phyloP scores from a whole-genome alignment of 768 basidiomycete genomes.

The Mycena galopus region DNA sequence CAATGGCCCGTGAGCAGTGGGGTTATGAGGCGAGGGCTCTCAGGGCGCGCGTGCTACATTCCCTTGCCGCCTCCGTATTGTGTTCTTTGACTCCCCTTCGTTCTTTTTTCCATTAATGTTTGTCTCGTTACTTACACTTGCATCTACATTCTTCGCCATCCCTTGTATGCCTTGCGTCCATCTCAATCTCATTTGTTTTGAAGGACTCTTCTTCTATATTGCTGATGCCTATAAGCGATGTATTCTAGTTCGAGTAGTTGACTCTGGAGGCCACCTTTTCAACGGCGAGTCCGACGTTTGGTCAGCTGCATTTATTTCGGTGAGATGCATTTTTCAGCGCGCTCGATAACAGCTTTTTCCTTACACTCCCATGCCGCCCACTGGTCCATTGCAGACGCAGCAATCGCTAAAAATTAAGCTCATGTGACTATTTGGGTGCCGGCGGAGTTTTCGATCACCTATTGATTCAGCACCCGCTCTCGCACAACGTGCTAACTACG shows the following conservation, averaged over 20 bases:
- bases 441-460: not conserved
- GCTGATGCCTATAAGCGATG: not conserved
- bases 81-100: not conserved
- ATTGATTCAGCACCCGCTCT: not conserved
- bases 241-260: too few relatives aligned
- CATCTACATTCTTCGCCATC: not conserved
- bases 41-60: conserved; percentile 4
- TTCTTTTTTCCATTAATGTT: not conserved
- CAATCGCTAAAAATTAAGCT: conserved; percentile 1
- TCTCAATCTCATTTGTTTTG: not conserved
- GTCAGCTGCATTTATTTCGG: not conserved
- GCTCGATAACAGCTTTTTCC: not conserved
- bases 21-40: conserved; percentile 6
- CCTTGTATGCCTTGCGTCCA: not conserved
- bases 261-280: too few relatives aligned
- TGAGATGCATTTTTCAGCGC: not conserved
- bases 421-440: not conserved
- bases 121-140: not conserved
- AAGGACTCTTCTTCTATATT: not conserved
- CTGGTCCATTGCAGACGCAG: not conserved
- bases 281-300: not conserved
- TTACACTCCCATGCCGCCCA: not conserved
- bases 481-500: not conserved
- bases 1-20: not conserved
- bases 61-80: not conserved